These are phyloP conservation scores for Aspergillus sergii DNA, from an alignment of 2,329 filamentous ascomycete genomes.

Conservation along the genomic window DNA sequence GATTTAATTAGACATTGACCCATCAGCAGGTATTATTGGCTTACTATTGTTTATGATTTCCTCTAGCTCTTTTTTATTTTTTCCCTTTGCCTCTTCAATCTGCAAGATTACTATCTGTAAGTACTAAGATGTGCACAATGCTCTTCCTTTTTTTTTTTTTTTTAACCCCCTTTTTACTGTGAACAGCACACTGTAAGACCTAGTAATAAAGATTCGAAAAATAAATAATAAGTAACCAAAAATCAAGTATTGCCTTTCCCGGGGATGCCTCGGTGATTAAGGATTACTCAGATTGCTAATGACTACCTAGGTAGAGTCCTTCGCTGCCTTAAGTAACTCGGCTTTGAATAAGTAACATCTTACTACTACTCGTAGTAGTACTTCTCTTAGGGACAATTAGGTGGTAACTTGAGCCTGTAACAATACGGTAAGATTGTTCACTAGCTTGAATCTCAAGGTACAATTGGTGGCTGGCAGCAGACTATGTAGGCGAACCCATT, in stretches of 20 bases:
- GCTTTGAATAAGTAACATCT: not conserved
- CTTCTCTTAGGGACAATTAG: not conserved
- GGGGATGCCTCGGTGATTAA: not conserved
- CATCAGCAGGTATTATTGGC: not conserved
- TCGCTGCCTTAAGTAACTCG: not conserved
- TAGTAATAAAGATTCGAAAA: not conserved
- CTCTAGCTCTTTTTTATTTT: not conserved
- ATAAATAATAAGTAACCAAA: not conserved
- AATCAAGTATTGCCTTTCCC: not conserved
- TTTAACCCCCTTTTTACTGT: not conserved
- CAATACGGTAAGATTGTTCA: conserved; percentile 4
- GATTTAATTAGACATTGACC: conserved; percentile 5
- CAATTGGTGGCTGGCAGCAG: conserved; percentile 11
- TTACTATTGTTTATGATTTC: conserved; percentile 1
- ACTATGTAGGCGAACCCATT: conserved; percentile 2
- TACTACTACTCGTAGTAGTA: not conserved
- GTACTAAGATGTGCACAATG: not conserved
- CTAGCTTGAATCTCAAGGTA: conserved; percentile 6
- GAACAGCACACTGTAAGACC: not conserved
- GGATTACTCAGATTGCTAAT: not conserved
- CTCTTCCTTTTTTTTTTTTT: not conserved
- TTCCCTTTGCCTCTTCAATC: not conserved
- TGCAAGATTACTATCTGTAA: not conserved
- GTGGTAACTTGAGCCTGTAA: not conserved
- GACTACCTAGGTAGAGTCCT: not conserved